These are phyloP conservation scores for Pythium dissotocum DNA, from an alignment of 352 stramenopile genomes.

Conservation along the genomic window DNA sequence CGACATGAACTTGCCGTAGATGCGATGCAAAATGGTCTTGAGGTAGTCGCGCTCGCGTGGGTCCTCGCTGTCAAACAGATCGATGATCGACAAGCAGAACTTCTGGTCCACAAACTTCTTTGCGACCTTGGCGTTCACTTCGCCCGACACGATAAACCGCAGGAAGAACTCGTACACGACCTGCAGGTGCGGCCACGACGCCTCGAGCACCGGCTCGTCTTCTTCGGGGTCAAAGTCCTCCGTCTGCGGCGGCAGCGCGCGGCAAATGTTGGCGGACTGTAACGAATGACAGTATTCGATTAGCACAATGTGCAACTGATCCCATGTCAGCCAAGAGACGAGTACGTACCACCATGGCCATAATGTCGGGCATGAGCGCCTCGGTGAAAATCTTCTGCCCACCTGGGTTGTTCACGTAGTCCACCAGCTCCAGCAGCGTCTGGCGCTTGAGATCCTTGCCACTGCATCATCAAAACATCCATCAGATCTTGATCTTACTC, in stretches of 20 bases:
- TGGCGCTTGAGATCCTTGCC: constrained; percentile 98
- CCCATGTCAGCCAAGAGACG: neutral
- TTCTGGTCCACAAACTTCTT: constrained; percentile 97
- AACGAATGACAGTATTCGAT: neutral
- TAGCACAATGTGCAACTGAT: neutral
- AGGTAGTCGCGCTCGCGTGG: constrained; percentile 98
- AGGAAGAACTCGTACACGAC: constrained; percentile 99
- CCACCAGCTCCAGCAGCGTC: constrained; percentile 98
- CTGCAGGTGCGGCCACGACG: constrained; percentile 96
- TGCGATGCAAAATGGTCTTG: constrained; percentile 99
- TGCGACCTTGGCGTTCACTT: constrained; percentile 96
- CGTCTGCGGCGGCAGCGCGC: constrained; percentile 91
- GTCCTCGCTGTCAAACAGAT: constrained; percentile 93
- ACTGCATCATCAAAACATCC: constrained; percentile 30
- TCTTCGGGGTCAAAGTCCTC: constrained; percentile 99
- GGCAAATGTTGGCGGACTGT: constrained; percentile 93
- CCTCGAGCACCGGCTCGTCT: constrained; percentile 97
- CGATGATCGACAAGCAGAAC: constrained; percentile 90
- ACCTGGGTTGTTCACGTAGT: constrained; percentile 98
- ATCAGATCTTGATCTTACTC: neutral
- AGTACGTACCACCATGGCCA: constrained; percentile 82
- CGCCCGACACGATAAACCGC: constrained; percentile 95
- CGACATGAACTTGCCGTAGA: constrained; percentile 99
- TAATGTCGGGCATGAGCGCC: constrained; percentile 95
- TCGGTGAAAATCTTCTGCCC: constrained; percentile 98